phyloP scores from a whole-genome alignment of 495 filamentous ascomycete species.

The Penicillium roqueforti region DNA sequence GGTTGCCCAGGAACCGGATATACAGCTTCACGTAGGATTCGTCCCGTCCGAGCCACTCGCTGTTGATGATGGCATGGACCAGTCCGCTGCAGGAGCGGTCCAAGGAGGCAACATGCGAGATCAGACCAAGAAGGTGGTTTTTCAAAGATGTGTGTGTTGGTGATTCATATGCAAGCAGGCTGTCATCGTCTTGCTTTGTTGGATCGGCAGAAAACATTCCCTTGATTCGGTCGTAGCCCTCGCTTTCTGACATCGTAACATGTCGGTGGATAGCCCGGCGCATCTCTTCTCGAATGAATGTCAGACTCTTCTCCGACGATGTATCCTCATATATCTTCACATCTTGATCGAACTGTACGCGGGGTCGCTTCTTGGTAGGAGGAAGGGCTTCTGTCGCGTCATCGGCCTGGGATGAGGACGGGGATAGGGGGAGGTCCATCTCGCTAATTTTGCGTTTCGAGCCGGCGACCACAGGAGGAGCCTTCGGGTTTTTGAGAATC shows the following conservation, averaged over 20 bases:
- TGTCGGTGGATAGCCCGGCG: conserved; percentile 67
- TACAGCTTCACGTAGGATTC: conserved; percentile 75
- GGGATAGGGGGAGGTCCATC: conserved; percentile 36
- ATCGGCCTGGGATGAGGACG: conserved; percentile 30
- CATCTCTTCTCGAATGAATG: conserved; percentile 65
- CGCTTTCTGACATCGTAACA: conserved; percentile 55
- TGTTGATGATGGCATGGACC: conserved; percentile 66
- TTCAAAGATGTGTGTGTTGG: conserved; percentile 56
- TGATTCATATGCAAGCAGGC: conserved; percentile 32
- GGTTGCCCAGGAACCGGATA: conserved; percentile 71
- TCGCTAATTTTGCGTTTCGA: conserved; percentile 43
- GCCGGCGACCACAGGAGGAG: conserved; percentile 15
- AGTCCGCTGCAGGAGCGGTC: conserved; percentile 69
- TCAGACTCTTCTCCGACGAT: conserved; percentile 54
- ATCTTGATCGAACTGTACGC: conserved; percentile 73
- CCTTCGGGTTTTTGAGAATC: conserved; percentile 43
- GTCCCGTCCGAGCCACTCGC: conserved; percentile 81
- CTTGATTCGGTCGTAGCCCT: conserved; percentile 69
- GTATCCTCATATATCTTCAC: conserved; percentile 52
- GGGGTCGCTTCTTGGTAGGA: conserved; percentile 53
- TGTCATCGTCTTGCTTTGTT: conserved; percentile 39
- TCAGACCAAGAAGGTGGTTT: conserved; percentile 72
- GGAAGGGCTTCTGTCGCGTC: conserved; percentile 39
- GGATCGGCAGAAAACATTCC: conserved; percentile 56
- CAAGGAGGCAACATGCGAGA: conserved; percentile 66